Evolutionary conservation across 177 flowering plant species (phyloP).

Genomic region (Vitis hybrid): DNA sequence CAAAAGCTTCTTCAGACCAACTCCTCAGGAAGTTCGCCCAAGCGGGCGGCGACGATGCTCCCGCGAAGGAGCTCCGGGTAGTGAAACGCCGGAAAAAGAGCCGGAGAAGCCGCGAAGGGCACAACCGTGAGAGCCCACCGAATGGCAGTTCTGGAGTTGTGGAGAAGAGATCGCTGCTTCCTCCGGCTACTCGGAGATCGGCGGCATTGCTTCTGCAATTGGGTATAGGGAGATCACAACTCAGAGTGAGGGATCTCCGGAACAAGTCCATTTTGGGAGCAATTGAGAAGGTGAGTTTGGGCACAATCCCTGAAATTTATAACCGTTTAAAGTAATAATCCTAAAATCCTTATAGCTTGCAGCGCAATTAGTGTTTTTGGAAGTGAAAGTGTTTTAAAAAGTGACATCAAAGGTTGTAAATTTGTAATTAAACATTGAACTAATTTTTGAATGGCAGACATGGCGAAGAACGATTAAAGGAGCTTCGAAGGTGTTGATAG

Average conservation of each 20-base stretch:
- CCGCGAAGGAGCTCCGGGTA: constrained; percentile 18
- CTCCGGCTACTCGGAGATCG: constrained; percentile 34
- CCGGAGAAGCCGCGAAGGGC: background rate
- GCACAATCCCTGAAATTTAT: background rate
- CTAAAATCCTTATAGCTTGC: background rate
- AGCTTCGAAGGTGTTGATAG: constrained; percentile 76
- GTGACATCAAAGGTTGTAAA: no score
- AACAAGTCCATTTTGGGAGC: constrained; percentile 53
- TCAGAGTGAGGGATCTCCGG: constrained; percentile 45
- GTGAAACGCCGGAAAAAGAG: constrained; percentile 36
- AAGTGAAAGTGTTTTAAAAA: no score
- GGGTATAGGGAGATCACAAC: constrained; percentile 34
- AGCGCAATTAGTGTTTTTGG: no score
- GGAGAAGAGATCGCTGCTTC: constrained; percentile 65
- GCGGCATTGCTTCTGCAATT: constrained; percentile 37
- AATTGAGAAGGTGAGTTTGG: constrained; percentile 57
- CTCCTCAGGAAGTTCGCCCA: constrained; percentile 79
- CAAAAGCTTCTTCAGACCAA: constrained; percentile 70
- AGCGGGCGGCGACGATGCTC: constrained; percentile 21
- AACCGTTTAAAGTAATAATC: background rate
- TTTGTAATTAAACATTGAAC: background rate
- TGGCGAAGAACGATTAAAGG: constrained; percentile 82
- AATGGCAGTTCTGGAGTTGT: constrained; percentile 22
- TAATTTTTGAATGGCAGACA: constrained; percentile 44
- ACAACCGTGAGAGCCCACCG: constrained; percentile 27